phyloP scores from a whole-genome alignment of 2,329 filamentous ascomycete species.

The Penicillium digitatum region DNA sequence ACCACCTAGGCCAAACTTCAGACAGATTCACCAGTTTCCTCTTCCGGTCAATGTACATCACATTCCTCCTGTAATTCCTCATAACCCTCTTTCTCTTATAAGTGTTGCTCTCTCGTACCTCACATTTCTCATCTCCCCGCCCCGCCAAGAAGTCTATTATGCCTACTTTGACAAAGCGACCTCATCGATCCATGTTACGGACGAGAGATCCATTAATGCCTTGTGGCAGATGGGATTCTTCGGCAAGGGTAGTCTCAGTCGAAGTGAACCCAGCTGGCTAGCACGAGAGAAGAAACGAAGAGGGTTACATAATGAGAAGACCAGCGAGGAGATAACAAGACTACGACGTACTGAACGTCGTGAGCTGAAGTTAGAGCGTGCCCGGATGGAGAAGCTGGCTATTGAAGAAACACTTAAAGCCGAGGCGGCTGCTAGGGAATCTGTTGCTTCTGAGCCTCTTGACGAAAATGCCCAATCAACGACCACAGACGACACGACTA shows the following conservation, averaged over 20 bases:
- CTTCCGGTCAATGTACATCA: conserved; percentile 78
- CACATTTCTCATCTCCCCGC: conserved; percentile 63
- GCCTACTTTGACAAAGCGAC: conserved; percentile 80
- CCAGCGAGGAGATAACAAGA: conserved; percentile 77
- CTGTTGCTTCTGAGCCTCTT: conserved; percentile 5
- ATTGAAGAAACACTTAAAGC: conserved; percentile 67
- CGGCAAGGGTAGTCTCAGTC: conserved; percentile 86
- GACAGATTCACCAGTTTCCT: conserved; percentile 75
- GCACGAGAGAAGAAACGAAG: conserved; percentile 72
- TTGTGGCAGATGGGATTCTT: conserved; percentile 98
- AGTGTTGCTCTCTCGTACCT: conserved; percentile 75
- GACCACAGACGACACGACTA: conserved; percentile 15
- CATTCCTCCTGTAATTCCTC: conserved; percentile 81
- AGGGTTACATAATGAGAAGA: conserved; percentile 61
- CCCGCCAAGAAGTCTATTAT: conserved; percentile 59
- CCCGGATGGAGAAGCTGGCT: conserved; percentile 78
- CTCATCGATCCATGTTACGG: conserved; percentile 76
- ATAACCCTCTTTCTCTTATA: conserved; percentile 84
- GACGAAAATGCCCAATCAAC: conserved; percentile 13
- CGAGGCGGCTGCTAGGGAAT: conserved; percentile 44
- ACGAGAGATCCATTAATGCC: conserved; percentile 69
- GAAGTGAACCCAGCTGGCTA: conserved; percentile 93
- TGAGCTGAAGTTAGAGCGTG: conserved; percentile 84
- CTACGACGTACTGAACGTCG: conserved; percentile 74
- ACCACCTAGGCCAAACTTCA: conserved; percentile 53